Percentiles rank a stretch among this genome's conserved stretches.
Conservation (phyloP, 2,329 filamentous ascomycete species). For the Curvularia sp. region DNA sequence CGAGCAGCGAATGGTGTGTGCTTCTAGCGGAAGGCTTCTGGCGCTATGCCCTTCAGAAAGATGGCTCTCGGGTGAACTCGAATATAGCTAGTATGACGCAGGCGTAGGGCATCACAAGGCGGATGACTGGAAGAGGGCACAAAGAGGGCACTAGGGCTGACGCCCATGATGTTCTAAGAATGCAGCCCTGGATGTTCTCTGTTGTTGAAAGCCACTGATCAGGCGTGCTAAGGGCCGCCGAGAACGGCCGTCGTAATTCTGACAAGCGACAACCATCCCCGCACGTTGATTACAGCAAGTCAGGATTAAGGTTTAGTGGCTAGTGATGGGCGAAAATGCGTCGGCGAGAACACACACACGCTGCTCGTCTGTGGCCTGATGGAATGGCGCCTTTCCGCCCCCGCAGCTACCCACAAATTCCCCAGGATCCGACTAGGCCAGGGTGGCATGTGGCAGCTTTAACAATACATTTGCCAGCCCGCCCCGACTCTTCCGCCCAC, state of each 20-base stretch:
- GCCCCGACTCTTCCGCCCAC: slow-evolving; percentile 29
- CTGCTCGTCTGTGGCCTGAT: slow-evolving; percentile 22
- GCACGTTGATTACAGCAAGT: slow-evolving; percentile 26
- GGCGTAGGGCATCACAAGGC: background rate
- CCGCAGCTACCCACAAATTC: slow-evolving; percentile 27
- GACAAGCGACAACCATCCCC: slow-evolving; percentile 16
- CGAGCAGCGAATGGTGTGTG: slow-evolving; percentile 23
- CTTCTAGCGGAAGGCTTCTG: slow-evolving; percentile 22
- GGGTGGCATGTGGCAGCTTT: slow-evolving; percentile 26
- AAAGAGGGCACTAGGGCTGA: slow-evolving; percentile 9
- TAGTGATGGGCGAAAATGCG: slow-evolving; percentile 39
- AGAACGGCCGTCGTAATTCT: slow-evolving; percentile 14
- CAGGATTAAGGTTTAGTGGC: slow-evolving; percentile 32
- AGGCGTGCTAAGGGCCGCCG: slow-evolving; percentile 17
- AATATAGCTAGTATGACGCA: background rate
- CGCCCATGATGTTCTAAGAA: slow-evolving; percentile 1
- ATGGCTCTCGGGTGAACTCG: slow-evolving; percentile 3
- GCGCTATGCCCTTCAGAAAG: slow-evolving; percentile 8
- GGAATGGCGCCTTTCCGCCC: slow-evolving; percentile 30
- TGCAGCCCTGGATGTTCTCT: slow-evolving; percentile 5
- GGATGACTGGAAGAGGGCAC: slow-evolving; percentile 1
- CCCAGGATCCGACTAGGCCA: slow-evolving; percentile 34
- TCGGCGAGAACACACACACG: slow-evolving; percentile 32
- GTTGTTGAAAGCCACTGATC: slow-evolving; percentile 16
- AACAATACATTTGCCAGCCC: slow-evolving; percentile 28